Evolutionary conservation across 2,329 filamentous ascomycete genomes (phyloP).

Genomic region (Talaromyces sp.): DNA sequence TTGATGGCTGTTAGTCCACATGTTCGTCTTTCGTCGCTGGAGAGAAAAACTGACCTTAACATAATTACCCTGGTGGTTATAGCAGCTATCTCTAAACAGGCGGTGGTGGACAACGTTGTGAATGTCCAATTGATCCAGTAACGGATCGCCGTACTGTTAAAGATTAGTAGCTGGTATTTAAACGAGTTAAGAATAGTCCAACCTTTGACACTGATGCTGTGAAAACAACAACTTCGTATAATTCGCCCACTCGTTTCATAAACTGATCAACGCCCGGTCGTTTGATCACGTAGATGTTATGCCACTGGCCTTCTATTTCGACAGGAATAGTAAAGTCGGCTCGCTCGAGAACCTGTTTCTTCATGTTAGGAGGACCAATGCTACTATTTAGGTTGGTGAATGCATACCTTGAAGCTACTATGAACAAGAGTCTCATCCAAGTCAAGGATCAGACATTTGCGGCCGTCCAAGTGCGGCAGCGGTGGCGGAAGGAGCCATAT

Average conservation of each 20-base stretch:
- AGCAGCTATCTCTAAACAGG: conserved; percentile 96
- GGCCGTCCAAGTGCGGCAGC: conserved; percentile 71
- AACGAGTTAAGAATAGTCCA: conserved; percentile 21
- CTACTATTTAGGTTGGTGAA: neutral
- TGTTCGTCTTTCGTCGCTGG: conserved; percentile 12
- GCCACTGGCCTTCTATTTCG: conserved; percentile 97
- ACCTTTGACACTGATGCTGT: conserved; percentile 98
- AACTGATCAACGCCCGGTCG: conserved; percentile 97
- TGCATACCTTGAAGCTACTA: conserved; percentile 90
- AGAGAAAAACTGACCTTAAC: conserved; percentile 61
- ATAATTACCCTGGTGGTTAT: conserved; percentile 99
- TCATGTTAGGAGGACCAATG: conserved; percentile 14
- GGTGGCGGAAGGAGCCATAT: conserved; percentile 73
- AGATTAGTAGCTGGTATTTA: neutral
- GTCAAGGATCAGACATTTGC: conserved; percentile 92
- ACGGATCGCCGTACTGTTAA: conserved; percentile 81
- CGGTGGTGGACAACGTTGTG: conserved; percentile 95
- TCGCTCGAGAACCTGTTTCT: conserved; percentile 79
- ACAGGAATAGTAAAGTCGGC: conserved; percentile 98
- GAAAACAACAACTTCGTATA: conserved; percentile 98
- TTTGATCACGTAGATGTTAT: conserved; percentile 99
- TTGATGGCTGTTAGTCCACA: conserved; percentile 22
- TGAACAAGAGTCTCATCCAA: conserved; percentile 95
- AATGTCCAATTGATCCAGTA: conserved; percentile 94
- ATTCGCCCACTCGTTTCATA: conserved; percentile 95